Evolutionary conservation across 768 basidiomycete genomes (phyloP), one percentile per base, ranked within the genome.

Genomic region (Serendipita sp.): DNA sequence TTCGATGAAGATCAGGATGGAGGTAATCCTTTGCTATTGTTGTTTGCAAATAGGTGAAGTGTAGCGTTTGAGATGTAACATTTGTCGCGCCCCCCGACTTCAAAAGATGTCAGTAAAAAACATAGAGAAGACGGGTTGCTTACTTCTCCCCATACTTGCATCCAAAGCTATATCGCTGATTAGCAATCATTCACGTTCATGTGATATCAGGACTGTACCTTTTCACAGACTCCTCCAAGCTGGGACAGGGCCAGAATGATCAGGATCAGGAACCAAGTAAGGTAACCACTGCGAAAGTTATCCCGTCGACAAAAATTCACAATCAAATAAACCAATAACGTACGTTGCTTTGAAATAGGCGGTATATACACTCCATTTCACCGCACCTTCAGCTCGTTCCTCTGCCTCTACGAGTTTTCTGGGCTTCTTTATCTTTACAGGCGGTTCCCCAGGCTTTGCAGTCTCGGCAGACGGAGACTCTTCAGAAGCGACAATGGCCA

Each of bases 131-230:
- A 64, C 41, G 41, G 13, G 41, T 13, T 11, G 34, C 35, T 68
- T 67, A 73, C 73, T 48, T 72, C 69, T 16, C 73, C 73, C 74
- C 74, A 75, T 24, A 73, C 63, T 65, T 72, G 73, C 45, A 75
- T 70, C 74, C 74, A 75, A 45, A 67, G 38, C 63, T 64, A 24
- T 41, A 64, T 28, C 8, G n/a, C 7, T 16, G 18, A 64, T 48
- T 7, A 37, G 37, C 7, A 64, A 45, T 3, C 13, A n/a, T 32
- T 34, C 56, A 5, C 18, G 32, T 44, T 41, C 8, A 64, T 5
- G 24, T 45, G n/a, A 32, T 47, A 63, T 16, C 56, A 41, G 37
- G 8, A 45, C 89, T 88, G 89, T 3, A 85, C 68, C 71, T 71
- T 69, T n/a, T 69, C 66, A 16, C 41, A 41, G 45, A 71, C 64